Evolutionary conservation across 257 asterid species (phyloP), one percentile per base, ranked within the genome.

Genomic region (Solanum pennellii): DNA sequence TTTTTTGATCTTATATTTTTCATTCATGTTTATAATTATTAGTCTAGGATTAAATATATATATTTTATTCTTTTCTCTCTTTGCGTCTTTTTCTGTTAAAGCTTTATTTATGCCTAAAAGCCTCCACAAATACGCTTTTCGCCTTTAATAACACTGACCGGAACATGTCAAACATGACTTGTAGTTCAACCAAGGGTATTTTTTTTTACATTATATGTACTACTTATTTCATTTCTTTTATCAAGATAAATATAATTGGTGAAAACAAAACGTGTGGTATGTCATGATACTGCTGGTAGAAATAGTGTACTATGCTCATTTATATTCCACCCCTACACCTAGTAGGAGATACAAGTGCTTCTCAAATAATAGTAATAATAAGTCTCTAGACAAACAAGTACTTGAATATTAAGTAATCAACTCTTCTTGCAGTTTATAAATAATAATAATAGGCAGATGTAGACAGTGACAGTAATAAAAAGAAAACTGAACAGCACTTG

Each of bases 281-380:
- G 89, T 74, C 88, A 89, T 86, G 90, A 86, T 89, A 83, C 76
- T 92, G 90, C 62, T 91, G 89, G 86, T 85, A 83, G 89, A 68
- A 25, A 3, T 27, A 59, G 29, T n/a, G 31, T 5, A 83, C 60
- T 87, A 35, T 69, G 74, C 25, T 44, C 86, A 87, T 86, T 88
- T 89, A 82, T 83, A 86, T 88, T 88, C 41, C 89, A 88, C 85
- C 88, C 85, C 91, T 89, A 87, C 86, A 80, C 87, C n/a, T 41
- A 41, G 82, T 65, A 72, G 56, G 80, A 73, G 86, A 52, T 79
- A 66, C 29, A 23, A 41, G 76, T 73, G 89, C 71, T 88, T 79
- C 59, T 37, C 21, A 44, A 65, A 73, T 29, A 80, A 80, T 49
- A 79, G 29, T 45, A 77, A 77, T 44, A 76, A 42, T 47, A 47